These are phyloP conservation scores for Dactylonectria estremocensis DNA, from an alignment of 2,329 filamentous ascomycete species.

Conservation along the genomic window DNA sequence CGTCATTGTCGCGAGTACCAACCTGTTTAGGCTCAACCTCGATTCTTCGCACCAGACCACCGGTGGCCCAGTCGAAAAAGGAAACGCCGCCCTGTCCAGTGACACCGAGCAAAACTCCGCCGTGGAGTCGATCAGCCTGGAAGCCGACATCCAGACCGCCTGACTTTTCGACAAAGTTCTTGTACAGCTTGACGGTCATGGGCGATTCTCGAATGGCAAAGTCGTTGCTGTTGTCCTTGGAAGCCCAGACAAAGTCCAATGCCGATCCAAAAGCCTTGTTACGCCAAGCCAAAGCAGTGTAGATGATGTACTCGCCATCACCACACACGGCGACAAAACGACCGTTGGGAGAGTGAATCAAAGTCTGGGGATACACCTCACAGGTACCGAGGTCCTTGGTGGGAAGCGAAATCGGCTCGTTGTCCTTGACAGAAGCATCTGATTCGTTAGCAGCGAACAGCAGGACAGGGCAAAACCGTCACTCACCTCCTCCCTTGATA, in stretches of 20 bases:
- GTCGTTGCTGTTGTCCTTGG: slow-evolving; percentile 98
- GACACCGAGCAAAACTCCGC: slow-evolving; percentile 92
- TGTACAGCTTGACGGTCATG: slow-evolving; percentile 96
- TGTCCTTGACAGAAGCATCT: slow-evolving; percentile 90
- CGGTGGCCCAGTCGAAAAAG: slow-evolving; percentile 96
- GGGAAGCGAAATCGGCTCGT: slow-evolving; percentile 85
- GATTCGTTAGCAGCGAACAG: slow-evolving; percentile 47
- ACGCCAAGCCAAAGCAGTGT: slow-evolving; percentile 94
- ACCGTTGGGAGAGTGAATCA: slow-evolving; percentile 96
- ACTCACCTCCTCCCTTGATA: slow-evolving; percentile 87
- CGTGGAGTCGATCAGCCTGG: slow-evolving; percentile 91
- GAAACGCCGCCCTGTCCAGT: slow-evolving; percentile 95
- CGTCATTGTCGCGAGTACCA: slow-evolving; percentile 22
- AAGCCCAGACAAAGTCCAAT: slow-evolving; percentile 96
- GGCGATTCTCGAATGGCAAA: slow-evolving; percentile 96
- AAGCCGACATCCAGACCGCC: slow-evolving; percentile 95
- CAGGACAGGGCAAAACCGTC: slow-evolving; percentile 23
- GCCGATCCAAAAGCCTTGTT: slow-evolving; percentile 98
- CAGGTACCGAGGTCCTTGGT: slow-evolving; percentile 97
- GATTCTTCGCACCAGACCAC: slow-evolving; percentile 90
- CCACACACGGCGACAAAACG: slow-evolving; percentile 87
- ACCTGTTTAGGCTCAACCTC: slow-evolving; percentile 78
- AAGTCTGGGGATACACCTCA: slow-evolving; percentile 95
- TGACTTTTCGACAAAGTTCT: slow-evolving; percentile 94
- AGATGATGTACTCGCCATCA: slow-evolving; percentile 99